phyloP scores from a whole-genome alignment of 208 protist species.

The Endotrypanum monterogeii region DNA sequence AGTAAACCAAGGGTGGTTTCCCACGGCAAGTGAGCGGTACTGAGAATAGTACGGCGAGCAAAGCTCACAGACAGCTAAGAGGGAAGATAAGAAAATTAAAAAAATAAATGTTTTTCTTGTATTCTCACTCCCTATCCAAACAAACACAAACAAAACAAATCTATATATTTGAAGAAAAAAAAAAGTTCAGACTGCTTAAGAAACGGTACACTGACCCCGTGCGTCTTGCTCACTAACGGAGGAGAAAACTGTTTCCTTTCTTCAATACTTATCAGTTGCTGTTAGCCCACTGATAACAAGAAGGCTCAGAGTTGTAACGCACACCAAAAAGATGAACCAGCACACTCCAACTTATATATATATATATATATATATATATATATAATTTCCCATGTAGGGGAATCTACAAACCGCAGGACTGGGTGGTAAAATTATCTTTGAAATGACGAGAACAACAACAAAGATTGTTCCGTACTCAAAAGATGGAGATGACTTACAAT shows the following conservation, averaged over 20 bases:
- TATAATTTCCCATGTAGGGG: too few relatives aligned
- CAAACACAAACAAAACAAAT: not conserved
- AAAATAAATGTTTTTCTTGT: too few relatives aligned
- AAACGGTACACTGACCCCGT: not conserved
- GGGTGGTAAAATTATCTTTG: too few relatives aligned
- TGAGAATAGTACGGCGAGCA: not conserved
- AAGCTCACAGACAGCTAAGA: too few relatives aligned
- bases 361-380: too few relatives aligned
- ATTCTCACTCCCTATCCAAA: not conserved
- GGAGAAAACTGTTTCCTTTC: not conserved
- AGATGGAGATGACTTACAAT: too few relatives aligned
- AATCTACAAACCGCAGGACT: too few relatives aligned
- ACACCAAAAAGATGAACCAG: not conserved
- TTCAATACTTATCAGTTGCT: not conserved
- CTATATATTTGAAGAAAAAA: too few relatives aligned
- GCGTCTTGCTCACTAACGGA: not conserved
- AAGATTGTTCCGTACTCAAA: too few relatives aligned
- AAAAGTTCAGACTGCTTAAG: not conserved
- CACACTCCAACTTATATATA: too few relatives aligned
- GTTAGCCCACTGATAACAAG: not conserved
- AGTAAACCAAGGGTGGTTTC: not conserved
- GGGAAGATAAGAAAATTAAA: conserved; percentile 2
- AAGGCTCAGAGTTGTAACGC: not conserved
- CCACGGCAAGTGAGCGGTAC: not conserved
- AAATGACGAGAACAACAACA: too few relatives aligned